A percentile compares a stretch with the other conserved stretches of the same genome.
Evolutionary conservation across 192 early-diverging fungal genomes (phyloP).

Genomic region (Bifiguratus adelaidae): DNA sequence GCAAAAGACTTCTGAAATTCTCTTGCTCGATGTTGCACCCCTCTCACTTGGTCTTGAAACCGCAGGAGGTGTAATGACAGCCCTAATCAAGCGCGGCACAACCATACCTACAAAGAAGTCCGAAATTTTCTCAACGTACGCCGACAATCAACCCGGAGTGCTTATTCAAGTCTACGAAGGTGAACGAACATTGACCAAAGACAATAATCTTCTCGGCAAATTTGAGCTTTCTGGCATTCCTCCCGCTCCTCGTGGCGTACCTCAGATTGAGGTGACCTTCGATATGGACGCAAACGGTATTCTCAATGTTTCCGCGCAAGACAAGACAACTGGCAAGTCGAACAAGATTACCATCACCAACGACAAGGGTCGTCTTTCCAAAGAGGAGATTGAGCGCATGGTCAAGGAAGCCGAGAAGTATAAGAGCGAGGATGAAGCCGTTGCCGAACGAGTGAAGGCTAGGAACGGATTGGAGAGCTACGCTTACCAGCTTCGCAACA

Average conservation of each 20-base stretch:
- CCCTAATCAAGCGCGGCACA: conserved; percentile 88
- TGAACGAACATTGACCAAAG: conserved; percentile 93
- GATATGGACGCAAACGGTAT: conserved; percentile 94
- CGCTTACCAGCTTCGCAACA: conserved; percentile 96
- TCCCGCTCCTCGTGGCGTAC: conserved; percentile 89
- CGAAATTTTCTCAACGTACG: conserved; percentile 96
- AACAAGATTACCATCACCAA: conserved; percentile 96
- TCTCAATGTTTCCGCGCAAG: conserved; percentile 82
- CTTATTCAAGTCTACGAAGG: conserved; percentile 97
- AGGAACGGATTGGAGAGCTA: conserved; percentile 96
- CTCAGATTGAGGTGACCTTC: conserved; percentile 97
- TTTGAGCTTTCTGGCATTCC: conserved; percentile 95
- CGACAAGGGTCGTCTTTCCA: conserved; percentile 89
- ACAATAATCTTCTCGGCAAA: conserved; percentile 96
- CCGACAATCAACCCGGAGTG: conserved; percentile 94
- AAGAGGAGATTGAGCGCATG: conserved; percentile 98
- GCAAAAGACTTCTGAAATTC: conserved; percentile 44
- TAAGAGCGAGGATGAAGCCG: conserved; percentile 94
- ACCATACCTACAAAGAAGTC: conserved; percentile 95
- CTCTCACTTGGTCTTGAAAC: conserved; percentile 97
- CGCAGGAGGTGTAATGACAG: conserved; percentile 95
- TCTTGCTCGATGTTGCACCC: conserved; percentile 92
- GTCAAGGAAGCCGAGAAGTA: conserved; percentile 91
- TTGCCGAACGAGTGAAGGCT: conserved; percentile 80
- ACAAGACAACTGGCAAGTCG: conserved; percentile 95